Evolutionary conservation across 768 basidiomycete genomes (phyloP).

Genomic region (Mycena filopes): DNA sequence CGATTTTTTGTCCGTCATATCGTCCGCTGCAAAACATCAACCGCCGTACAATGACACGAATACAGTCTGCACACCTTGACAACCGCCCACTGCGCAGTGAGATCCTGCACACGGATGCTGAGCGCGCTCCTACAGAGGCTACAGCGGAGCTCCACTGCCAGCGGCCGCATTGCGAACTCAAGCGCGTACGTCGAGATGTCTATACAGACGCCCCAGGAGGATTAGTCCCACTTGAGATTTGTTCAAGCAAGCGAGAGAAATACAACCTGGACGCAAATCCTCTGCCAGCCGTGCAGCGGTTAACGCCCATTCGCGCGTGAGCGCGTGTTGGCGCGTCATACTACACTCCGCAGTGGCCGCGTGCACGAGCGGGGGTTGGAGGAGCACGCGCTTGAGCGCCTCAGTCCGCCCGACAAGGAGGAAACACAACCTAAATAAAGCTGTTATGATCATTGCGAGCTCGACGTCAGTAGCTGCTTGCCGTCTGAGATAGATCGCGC

Average conservation of each 20-base stretch:
- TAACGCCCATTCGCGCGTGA: no score
- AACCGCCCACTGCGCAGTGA: background rate
- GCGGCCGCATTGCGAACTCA: background rate
- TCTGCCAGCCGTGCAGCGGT: no score
- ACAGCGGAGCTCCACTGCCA: background rate
- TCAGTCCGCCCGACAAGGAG: constrained; percentile 85
- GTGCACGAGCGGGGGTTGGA: constrained; percentile 79
- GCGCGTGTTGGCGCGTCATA: no score
- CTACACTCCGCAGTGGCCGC: constrained; percentile 70
- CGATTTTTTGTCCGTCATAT: no score
- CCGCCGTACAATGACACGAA: no score
- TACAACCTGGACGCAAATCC: no score
- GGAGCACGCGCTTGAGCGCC: constrained; percentile 80
- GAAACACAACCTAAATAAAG: constrained; percentile 65
- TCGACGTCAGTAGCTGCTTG: background rate
- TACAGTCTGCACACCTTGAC: background rate
- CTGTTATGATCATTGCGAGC: no score
- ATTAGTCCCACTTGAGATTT: no score
- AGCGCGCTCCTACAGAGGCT: background rate
- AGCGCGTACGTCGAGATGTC: background rate
- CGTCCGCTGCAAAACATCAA: no score
- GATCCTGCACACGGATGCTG: background rate
- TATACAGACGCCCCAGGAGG: background rate
- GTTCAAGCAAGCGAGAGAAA: no score
- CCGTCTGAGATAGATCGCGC: constrained; percentile 80